These are phyloP conservation scores for Cladophialophora exuberans DNA, from an alignment of 2,329 filamentous ascomycete species.

Conservation along the genomic window DNA sequence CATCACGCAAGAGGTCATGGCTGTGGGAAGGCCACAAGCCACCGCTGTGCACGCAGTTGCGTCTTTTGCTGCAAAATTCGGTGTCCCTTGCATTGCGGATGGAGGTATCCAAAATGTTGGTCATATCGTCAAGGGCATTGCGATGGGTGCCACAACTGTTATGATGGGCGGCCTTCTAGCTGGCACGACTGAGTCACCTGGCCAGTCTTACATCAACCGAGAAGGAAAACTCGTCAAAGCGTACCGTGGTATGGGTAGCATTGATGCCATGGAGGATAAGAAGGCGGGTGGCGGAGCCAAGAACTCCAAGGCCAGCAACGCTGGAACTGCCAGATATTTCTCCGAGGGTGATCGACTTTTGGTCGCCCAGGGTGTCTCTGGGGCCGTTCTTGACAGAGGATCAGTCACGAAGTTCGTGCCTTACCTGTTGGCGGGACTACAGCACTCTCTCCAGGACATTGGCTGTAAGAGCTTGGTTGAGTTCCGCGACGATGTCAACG, in stretches of 20 bases:
- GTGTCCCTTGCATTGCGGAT: slow-evolving; percentile 96
- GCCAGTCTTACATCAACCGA: slow-evolving; percentile 92
- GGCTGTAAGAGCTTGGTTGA: slow-evolving; percentile 78
- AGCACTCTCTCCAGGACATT: slow-evolving; percentile 97
- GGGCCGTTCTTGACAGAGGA: slow-evolving; percentile 61
- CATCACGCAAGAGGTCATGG: slow-evolving; percentile 99
- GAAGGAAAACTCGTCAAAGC: slow-evolving; percentile 99
- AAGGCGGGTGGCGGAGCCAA: slow-evolving; percentile 77
- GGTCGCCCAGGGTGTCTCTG: slow-evolving; percentile 95
- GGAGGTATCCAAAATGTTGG: slow-evolving; percentile 98
- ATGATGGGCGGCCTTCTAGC: slow-evolving; percentile 99
- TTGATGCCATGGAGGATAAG: slow-evolving; percentile 99
- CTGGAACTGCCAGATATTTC: slow-evolving; percentile 96
- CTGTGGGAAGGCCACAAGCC: slow-evolving; percentile 93
- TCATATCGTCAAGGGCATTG: slow-evolving; percentile 97
- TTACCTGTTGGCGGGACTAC: slow-evolving; percentile 91
- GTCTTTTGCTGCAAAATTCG: slow-evolving; percentile 86
- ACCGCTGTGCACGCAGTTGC: slow-evolving; percentile 89
- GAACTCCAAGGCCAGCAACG: slow-evolving; percentile 75
- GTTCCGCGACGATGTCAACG: slow-evolving; percentile 73
- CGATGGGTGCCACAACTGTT: slow-evolving; percentile 89
- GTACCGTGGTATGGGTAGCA: slow-evolving; percentile 98
- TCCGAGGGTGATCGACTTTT: slow-evolving; percentile 93
- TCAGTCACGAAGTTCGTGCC: slow-evolving; percentile 94
- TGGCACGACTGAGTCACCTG: slow-evolving; percentile 95